Evolutionary conservation across 768 basidiomycete species (phyloP), one percentile per base, ranked within the genome.

Genomic region (Terana coerulea): DNA sequence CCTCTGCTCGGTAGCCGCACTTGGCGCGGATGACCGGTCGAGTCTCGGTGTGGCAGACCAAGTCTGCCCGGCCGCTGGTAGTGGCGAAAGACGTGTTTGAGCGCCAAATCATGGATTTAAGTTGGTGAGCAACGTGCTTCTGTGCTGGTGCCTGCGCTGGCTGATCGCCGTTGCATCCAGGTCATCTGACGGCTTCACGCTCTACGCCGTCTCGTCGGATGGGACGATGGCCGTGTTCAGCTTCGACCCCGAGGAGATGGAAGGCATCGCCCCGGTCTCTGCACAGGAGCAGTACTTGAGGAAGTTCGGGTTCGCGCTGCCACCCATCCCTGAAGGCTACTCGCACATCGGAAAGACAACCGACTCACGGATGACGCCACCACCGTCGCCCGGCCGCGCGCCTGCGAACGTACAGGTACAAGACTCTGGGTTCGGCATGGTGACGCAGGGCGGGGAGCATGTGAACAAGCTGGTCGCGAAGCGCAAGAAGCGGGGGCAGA

Each of bases 41-140:
- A n/a, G 84, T 99, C 25, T 97, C 94, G 3, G 82, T 99, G 7
- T 99, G 97, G 97, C 85, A 95, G 66, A 98, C 95, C 3, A 93
- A 94, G 58, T 83, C 85, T 0, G 90, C 89, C 2, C 79, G 91
- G 30, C 97, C 97, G 1, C 72, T 98, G 15, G 89, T 97, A 41
- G 95, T 98, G 2, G 84, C 94, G 0, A 87, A 91, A 62, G 93
- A 98, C 56, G 88, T 95, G 0, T 98, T 98, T 56, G 94, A 95
- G 48, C 73, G 95, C 52, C 91, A 95, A 59, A 91, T 98, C 42
- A 86, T 98, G 79, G 97, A 99, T 66, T 75, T 99, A 15, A 91
- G 85, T 63, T 99, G 97, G 97, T 95, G 61, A 59, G 86, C 63
- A 2, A 15, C 22, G 34, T 19, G 29, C 29, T 29, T 30, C 5